Conservation (phyloP, 139 green algal genomes). For the Pycnococcus provasolii region DNA sequence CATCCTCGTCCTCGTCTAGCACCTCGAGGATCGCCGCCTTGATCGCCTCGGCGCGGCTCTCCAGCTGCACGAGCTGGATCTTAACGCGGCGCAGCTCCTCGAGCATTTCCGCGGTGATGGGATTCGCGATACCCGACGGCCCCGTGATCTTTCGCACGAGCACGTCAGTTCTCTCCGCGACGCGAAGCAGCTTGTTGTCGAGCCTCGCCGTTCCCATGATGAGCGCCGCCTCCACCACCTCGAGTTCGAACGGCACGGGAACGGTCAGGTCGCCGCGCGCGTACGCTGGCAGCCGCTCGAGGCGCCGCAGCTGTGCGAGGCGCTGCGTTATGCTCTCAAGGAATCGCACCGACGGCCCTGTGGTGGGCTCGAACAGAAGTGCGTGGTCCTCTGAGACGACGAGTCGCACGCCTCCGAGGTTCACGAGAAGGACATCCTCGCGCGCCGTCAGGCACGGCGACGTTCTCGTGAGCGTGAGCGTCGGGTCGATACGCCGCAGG, state of each 20-base stretch:
- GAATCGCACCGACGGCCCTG: constrained; percentile 12
- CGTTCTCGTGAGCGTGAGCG: constrained; percentile 35
- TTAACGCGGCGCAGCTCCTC: constrained; percentile 26
- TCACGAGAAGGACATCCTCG: constrained; percentile 75
- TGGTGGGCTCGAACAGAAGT: constrained; percentile 73
- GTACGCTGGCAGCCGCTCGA: not conserved
- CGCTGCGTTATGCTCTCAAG: constrained; percentile 5
- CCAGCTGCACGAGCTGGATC: constrained; percentile 19
- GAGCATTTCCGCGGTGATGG: constrained; percentile 8
- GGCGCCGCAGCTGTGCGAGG: constrained; percentile 42
- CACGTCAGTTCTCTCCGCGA: constrained; percentile 9
- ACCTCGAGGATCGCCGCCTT: not conserved
- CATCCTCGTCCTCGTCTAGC: constrained; percentile 11
- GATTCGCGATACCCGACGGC: not conserved
- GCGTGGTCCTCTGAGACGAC: constrained; percentile 70
- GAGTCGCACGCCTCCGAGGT: constrained; percentile 61
- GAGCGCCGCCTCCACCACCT: constrained; percentile 76
- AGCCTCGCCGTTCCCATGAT: constrained; percentile 72
- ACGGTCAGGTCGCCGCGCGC: constrained; percentile 22
- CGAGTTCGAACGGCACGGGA: constrained; percentile 77
- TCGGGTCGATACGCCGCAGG: constrained; percentile 78
- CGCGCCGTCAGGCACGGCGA: constrained; percentile 15
- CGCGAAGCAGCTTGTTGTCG: constrained; percentile 61
- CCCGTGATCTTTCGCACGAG: too few relatives aligned
- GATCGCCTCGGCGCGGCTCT: constrained; percentile 14